Percentiles rank a stretch among this genome's conserved stretches.
Conservation (phyloP, 2,329 filamentous ascomycete genomes). For the Trematosphaeria pertusa region DNA sequence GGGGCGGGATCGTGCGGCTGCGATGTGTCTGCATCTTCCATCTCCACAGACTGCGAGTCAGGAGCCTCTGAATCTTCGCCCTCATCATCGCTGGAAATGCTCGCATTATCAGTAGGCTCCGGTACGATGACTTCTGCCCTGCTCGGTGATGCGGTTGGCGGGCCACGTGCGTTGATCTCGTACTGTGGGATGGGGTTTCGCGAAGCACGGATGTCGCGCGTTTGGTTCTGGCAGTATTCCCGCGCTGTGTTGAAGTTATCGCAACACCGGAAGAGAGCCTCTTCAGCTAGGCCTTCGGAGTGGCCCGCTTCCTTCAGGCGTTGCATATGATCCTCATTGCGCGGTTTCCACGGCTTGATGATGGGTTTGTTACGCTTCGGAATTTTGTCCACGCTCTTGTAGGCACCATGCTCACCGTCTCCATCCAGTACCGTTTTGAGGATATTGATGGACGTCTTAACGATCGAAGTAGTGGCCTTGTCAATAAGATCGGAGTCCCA, state of each 20-base stretch:
- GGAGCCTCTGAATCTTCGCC: conserved; percentile 35
- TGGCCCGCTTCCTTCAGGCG: conserved; percentile 56
- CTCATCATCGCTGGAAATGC: conserved; percentile 35
- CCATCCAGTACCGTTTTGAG: conserved; percentile 77
- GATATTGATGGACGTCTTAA: conserved; percentile 83
- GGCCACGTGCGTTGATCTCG: conserved; percentile 40
- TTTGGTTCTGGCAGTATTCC: conserved; percentile 77
- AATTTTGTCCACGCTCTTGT: conserved; percentile 67
- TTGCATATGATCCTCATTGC: conserved; percentile 52
- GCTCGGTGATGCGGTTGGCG: conserved; percentile 39
- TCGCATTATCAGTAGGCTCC: conserved; percentile 36
- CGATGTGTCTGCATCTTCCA: conserved; percentile 42
- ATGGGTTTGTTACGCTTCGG: conserved; percentile 54
- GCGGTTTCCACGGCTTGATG: conserved; percentile 61
- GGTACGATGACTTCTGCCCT: conserved; percentile 43
- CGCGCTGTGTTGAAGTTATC: conserved; percentile 66
- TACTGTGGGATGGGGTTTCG: conserved; percentile 71
- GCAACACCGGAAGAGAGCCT: conserved; percentile 84
- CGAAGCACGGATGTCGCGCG: conserved; percentile 62
- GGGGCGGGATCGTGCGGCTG: conserved; percentile 18
- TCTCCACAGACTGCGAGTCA: conserved; percentile 47
- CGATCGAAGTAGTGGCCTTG: conserved; percentile 76
- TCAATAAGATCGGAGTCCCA: conserved; percentile 89
- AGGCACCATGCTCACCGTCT: conserved; percentile 75
- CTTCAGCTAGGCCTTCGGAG: conserved; percentile 70